Base-by-base conservation (phyloP, 768 basidiomycete genomes). In the Coprinopsis sp. region DNA sequence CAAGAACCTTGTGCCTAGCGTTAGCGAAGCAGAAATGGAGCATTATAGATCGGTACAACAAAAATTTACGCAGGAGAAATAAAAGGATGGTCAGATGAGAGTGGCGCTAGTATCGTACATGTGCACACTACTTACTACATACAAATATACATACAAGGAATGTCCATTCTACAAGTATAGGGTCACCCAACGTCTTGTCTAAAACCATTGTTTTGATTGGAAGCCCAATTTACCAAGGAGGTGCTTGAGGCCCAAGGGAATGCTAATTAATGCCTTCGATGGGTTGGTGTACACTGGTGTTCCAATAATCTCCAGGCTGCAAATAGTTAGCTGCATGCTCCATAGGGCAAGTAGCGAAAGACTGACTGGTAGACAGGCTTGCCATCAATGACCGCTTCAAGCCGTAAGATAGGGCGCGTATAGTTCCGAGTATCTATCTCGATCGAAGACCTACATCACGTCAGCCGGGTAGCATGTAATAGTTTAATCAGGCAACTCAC, bases 1-100 rank as follows among this genome's bases (percentile, higher is more conserved):
- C 19, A 53, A 64, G 3, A 80, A 80, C 47, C 71, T 94, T 2
- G 71, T 84, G 10, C 90, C 91, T 3, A 91, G 87, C 57, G 84
- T 98, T 16, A 93, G 84, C 58, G 73, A 84, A 49, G 75, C 76
- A 6, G 95, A 97, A 62, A 82, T 98, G 80, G 75, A 78, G 1
- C 87, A 91, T 57, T 98, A 98, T 62, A 72, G 72, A 37, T 64
- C 66, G 46, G 79, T 96, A 8, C 87, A 89, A 62, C 64, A 69
- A 53, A 74, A 75, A 29, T 92, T 93, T 61, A 81, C 84, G 8
- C 62, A 60, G 43, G 47, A 54, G 30, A 46, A 40, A 44, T 29
- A 21, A 25, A 13, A 50, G 31, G 40, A 28, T n/a, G n/a, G n/a
- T 28, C n/a, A n/a, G n/a, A n/a, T n/a, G 40, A 41, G 18, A 46